Evolutionary conservation across 148 eudicot species (phyloP), one percentile per base, ranked within the genome.

Genomic region (Hydrangea macrophylla): DNA sequence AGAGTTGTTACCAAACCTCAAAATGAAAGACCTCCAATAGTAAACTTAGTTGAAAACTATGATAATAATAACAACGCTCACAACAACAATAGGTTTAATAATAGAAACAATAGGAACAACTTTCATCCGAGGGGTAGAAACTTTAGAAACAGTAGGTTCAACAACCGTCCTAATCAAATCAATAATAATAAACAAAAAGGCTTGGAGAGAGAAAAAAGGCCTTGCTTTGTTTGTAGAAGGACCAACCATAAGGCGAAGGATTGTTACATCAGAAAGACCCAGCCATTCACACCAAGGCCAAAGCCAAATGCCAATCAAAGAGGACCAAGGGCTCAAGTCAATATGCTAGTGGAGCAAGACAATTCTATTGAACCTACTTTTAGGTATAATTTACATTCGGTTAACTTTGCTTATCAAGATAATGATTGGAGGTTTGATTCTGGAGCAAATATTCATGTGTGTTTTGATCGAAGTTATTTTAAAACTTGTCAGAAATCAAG

Each of bases 401-500:
- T 30, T 2, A 28, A 45, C 22, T 18, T 65, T 30, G 15, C 27
- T 17, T 7, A 33, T 10, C 0, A n/a, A 18, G 15, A 28, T 50
- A 20, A 65, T 1, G 69, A 50, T 26, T 65, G 58, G 58, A 48
- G 69, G 69, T 5, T 65, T 31, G 69, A 65, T n/a, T 65, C 39
- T 5, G 25, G 69, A 1, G 37, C 69, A 25, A 65, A 65, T 31
- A 15, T 65, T 3, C 30, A 65, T 30, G 69, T 48, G 1, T 65
- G 69, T 28, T 50, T 18, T 51, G 26, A 65, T 65, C 6, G 1
- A 0, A 0, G 2, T 2, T 0, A 7, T 18, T 65, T 65, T 18
- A 48, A 48, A 48, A 39, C 39, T 9, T 65, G 18, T 50, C 42
- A 45, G 15, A 45, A 45, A 45, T 65, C 69, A 65, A 17, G 68